Conservation (phyloP, 805 yeast genomes). For the Saccharomycopsis sp. region DNA sequence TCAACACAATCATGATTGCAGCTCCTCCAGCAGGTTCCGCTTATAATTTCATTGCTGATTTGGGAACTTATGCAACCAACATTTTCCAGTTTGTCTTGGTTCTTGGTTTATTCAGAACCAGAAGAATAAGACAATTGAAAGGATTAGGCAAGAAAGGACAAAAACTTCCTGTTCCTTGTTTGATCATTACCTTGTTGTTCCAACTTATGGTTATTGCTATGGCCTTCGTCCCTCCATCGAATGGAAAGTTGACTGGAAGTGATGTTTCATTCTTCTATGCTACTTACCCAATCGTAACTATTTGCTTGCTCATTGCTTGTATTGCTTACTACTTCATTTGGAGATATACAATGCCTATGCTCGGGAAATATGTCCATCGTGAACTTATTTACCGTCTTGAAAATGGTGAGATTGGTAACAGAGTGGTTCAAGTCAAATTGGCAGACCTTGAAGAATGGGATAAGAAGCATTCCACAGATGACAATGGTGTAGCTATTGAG, state of each 20-base stretch:
- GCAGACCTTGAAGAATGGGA: slow-evolving; percentile 32
- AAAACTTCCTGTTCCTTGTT: slow-evolving; percentile 30
- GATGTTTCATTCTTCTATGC: slow-evolving; percentile 39
- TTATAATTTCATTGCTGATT: slow-evolving; percentile 40
- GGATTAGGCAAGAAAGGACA: slow-evolving; percentile 28
- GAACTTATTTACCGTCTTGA: slow-evolving; percentile 27
- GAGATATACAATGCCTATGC: slow-evolving; percentile 32
- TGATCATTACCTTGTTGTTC: slow-evolving; percentile 31
- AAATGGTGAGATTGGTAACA: slow-evolving; percentile 36
- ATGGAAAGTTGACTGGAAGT: slow-evolving; percentile 32
- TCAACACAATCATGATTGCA: slow-evolving; percentile 38
- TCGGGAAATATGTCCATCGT: slow-evolving; percentile 31
- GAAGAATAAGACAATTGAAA: slow-evolving; percentile 27
- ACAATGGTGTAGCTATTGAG: neutral
- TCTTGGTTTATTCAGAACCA: slow-evolving; percentile 35
- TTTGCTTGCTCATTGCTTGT: slow-evolving; percentile 32
- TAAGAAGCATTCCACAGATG: neutral
- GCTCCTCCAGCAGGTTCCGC: slow-evolving; percentile 46
- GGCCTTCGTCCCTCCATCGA: slow-evolving; percentile 37
- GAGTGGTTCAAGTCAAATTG: slow-evolving; percentile 31
- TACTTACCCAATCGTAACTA: slow-evolving; percentile 34
- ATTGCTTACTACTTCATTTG: slow-evolving; percentile 32
- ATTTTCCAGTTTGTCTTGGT: slow-evolving; percentile 38
- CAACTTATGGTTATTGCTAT: slow-evolving; percentile 34
- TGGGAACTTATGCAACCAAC: slow-evolving; percentile 42